Base-by-base conservation (phyloP, 306 rosid genomes). In the Begonia masoniana region DNA sequence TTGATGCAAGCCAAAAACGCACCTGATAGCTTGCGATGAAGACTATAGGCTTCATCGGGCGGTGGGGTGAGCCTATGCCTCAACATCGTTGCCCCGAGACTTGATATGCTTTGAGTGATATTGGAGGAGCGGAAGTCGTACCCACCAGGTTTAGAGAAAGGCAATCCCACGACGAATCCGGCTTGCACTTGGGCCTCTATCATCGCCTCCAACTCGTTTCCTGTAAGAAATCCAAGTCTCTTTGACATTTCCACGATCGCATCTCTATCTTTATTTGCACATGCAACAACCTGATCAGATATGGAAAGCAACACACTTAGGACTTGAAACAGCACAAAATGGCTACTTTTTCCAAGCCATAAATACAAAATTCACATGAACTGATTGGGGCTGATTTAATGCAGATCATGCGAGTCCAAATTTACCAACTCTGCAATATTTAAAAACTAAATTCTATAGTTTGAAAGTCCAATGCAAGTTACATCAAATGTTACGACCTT, bases 41-140 rank as follows among this genome's bases (percentile, higher is more conserved):
- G 92, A 73, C 99, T 91, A 68, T 91, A 91, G 13, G 74, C 96
- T 72, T 86, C 96, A 62, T 91, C 94, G 0, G 92, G 96, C 16
- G 97, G 97, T 35, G 97, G 97, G 4, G 97, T 85, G 45, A 83
- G 91, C 68, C 97, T 78, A 78, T 91, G 94, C 64, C 71, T 80
- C 55, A 91, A 74, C 99, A 91, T 91, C 10, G 96, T 91, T 10
- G 88, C 79, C 43, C 99, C 88, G 31, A 91, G 96, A 77, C 74
- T 85, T 42, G 92, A 71, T 62, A 86, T 62, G 75, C 78, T 81
- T 23, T 83, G 82, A 13, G 92, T 77, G 60, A 91, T 72, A 66
- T 85, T 78, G 71, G 70, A 66, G 52, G 88, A 60, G 4, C 69
- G 71, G 68, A 91, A 91, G 71, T 91, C 86, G 51, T 62, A 83